Evolutionary conservation across 805 yeast genomes (phyloP).

Genomic region (Grigorovia jiainica): DNA sequence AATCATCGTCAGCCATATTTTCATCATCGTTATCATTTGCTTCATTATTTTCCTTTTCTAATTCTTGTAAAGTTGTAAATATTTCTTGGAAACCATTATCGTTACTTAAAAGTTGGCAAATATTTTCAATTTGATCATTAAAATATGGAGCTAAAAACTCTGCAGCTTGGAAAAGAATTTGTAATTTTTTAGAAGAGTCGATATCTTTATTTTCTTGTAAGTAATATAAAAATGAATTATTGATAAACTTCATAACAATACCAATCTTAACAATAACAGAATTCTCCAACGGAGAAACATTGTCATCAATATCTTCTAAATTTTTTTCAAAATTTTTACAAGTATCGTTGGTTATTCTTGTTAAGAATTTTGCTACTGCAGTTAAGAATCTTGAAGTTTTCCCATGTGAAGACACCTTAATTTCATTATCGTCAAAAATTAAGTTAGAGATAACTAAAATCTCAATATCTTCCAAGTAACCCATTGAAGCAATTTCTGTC

Average conservation of each 20-base stretch:
- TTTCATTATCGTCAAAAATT: slow-evolving; percentile 31
- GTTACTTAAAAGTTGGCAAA: slow-evolving; percentile 18
- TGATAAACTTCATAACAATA: slow-evolving; percentile 17
- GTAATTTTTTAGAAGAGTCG: slow-evolving; percentile 6
- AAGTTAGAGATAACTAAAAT: slow-evolving; percentile 35
- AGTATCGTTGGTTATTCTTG: slow-evolving; percentile 34
- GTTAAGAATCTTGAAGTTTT: slow-evolving; percentile 27
- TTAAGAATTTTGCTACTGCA: slow-evolving; percentile 49
- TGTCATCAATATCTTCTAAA: slow-evolving; percentile 10
- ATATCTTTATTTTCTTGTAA: slow-evolving; percentile 7
- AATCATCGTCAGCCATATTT: not conserved
- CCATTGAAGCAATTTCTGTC: slow-evolving; percentile 45
- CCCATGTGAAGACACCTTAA: slow-evolving; percentile 24
- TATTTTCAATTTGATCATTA: slow-evolving; percentile 14
- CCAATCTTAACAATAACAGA: slow-evolving; percentile 18
- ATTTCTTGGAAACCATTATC: slow-evolving; percentile 14
- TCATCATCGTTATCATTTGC: slow-evolving; percentile 7
- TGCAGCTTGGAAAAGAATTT: slow-evolving; percentile 24
- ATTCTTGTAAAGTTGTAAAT: slow-evolving; percentile 1
- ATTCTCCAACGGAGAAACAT: slow-evolving; percentile 10
- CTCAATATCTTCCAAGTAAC: slow-evolving; percentile 56
- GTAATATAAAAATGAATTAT: slow-evolving; percentile 17
- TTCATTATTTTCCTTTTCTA: slow-evolving; percentile 5
- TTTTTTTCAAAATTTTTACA: slow-evolving; percentile 31
- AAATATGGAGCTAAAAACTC: slow-evolving; percentile 26